Conservation (phyloP, 495 filamentous ascomycete species). For the Parachaetomium inaequale region DNA sequence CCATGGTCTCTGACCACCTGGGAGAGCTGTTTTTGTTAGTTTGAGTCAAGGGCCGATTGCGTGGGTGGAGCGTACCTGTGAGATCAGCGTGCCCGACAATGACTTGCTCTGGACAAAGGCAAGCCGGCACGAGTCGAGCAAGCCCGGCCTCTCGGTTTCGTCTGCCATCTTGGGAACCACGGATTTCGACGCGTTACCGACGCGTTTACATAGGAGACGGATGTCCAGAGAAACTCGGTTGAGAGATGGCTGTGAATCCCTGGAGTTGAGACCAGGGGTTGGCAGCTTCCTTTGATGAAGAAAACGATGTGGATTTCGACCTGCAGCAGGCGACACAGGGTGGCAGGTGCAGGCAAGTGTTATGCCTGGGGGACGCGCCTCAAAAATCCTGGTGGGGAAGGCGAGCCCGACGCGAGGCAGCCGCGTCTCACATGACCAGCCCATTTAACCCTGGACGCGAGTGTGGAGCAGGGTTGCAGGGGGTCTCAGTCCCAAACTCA, state of each 20-base stretch:
- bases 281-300: background rate
- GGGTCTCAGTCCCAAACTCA: background rate
- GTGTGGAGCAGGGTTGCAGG: background rate
- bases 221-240: background rate
- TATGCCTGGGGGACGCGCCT: constrained; percentile 22
- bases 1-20: constrained; percentile 52
- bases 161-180: constrained; percentile 40
- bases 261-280: background rate
- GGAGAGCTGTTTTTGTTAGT: constrained; percentile 43
- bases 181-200: constrained; percentile 18
- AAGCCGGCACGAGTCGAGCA: constrained; percentile 43
- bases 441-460: constrained; percentile 14
- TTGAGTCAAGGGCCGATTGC: constrained; percentile 21
- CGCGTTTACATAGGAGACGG: constrained; percentile 12
- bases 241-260: background rate
- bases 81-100: constrained; percentile 38
- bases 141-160: constrained; percentile 20
- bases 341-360: constrained; percentile 7
- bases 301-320: background rate
- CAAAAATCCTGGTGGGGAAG: constrained; percentile 20
- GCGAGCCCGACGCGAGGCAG: constrained; percentile 27
- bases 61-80: constrained; percentile 38
- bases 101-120: constrained; percentile 45
- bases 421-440: constrained; percentile 31
- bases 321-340: background rate